A percentile compares a stretch with the other conserved stretches of the same genome.
These are phyloP conservation scores for Monosporascus sp. DNA, from an alignment of 2,329 filamentous ascomycete genomes.

Conservation along the genomic window DNA sequence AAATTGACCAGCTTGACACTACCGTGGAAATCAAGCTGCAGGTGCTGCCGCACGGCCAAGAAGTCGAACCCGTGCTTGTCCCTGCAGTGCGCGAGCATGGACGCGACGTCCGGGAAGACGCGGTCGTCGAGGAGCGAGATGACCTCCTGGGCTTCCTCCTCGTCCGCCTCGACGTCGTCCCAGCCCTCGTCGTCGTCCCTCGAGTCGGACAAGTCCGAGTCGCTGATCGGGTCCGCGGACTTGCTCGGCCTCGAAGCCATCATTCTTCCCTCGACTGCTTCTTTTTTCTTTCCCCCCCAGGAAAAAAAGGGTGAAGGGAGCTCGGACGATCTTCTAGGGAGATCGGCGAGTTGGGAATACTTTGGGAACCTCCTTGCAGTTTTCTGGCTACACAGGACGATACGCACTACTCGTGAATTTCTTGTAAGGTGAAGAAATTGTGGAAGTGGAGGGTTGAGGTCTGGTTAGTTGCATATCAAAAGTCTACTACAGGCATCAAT, in stretches of 20 bases:
- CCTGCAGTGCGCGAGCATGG: conserved; percentile 66
- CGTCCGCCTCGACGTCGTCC: conserved; percentile 55
- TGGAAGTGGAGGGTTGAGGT: conserved; percentile 10
- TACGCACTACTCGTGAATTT: conserved; percentile 10
- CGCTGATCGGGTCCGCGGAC: conserved; percentile 19
- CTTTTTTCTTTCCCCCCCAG: background rate
- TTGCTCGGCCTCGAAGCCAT: conserved; percentile 9
- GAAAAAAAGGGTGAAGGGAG: background rate
- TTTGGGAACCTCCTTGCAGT: too few species aligned
- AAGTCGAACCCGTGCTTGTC: conserved; percentile 64
- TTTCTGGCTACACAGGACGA: too few species aligned
- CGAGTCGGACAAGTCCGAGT: conserved; percentile 33
- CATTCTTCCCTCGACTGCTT: background rate
- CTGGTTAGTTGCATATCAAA: conserved; percentile 15
- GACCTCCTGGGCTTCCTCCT: conserved; percentile 50
- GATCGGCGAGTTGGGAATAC: too few species aligned
- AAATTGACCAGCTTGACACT: conserved; percentile 73
- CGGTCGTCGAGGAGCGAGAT: conserved; percentile 64
- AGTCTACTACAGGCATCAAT: background rate
- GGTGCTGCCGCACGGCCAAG: conserved; percentile 48
- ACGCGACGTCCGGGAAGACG: conserved; percentile 56
- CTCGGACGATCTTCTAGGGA: background rate
- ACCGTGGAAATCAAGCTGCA: conserved; percentile 66
- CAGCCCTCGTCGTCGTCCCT: conserved; percentile 42
- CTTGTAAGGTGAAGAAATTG: conserved; percentile 15